Percentiles rank a stretch among this genome's conserved stretches.
phyloP scores from a whole-genome alignment of 306 rosid genomes.

The Medicago truncatula region DNA sequence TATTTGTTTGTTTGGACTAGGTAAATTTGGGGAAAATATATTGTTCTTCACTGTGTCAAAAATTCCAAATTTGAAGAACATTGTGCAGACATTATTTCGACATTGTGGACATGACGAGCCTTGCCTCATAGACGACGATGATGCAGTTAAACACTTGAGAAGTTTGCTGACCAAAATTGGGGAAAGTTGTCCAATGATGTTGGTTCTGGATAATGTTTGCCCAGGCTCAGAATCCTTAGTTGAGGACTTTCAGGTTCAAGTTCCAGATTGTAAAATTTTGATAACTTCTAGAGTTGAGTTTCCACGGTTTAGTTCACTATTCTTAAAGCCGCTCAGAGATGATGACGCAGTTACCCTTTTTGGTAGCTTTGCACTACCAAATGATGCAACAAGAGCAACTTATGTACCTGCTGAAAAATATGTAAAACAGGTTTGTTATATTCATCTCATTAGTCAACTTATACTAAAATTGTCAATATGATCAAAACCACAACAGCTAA shows the following conservation, averaged over 20 bases:
- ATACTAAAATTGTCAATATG: neutral
- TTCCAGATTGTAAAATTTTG: slow-evolving; percentile 50
- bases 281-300: slow-evolving; percentile 58
- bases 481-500: neutral
- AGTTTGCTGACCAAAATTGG: slow-evolving; percentile 17
- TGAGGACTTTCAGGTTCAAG: slow-evolving; percentile 34
- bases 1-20: slow-evolving; percentile 34
- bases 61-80: slow-evolving; percentile 42
- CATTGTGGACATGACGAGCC: slow-evolving; percentile 34
- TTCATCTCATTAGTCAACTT: neutral
- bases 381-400: neutral
- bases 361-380: slow-evolving; percentile 42
- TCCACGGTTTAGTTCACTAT: slow-evolving; percentile 34
- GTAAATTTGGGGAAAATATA: slow-evolving; percentile 45
- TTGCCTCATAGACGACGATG: slow-evolving; percentile 35
- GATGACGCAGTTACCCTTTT: slow-evolving; percentile 54
- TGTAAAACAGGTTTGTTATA: slow-evolving; percentile 39
- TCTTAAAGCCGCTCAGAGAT: slow-evolving; percentile 32
- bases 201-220: slow-evolving; percentile 67
- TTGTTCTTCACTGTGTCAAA: slow-evolving; percentile 47
- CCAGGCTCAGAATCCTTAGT: slow-evolving; percentile 44
- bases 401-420: slow-evolving; percentile 35
- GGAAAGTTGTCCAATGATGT: slow-evolving; percentile 28
- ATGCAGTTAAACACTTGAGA: slow-evolving; percentile 24
- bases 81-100: slow-evolving; percentile 39